Base-by-base conservation (phyloP, 495 filamentous ascomycete species). In the Platismatia glauca region DNA sequence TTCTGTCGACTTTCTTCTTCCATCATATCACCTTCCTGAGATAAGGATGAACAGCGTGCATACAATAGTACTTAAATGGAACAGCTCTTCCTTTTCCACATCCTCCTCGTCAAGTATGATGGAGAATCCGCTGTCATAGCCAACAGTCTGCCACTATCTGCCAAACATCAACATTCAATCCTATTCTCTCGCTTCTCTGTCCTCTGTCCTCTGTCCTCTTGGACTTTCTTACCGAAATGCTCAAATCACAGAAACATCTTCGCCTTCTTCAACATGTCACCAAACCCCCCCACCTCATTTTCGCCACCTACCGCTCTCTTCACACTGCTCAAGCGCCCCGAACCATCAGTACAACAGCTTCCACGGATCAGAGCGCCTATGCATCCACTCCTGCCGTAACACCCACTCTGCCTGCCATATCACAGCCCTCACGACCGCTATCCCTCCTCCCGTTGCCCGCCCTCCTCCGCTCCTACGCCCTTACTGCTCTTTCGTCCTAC, bases 401-500 rank as follows among this genome's bases (percentile, higher is more conserved):
- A n/a, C 22, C 41, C 18, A 31, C 34, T 46, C n/a, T 43, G 43
- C 39, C 55, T 24, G 22, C 22, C 34, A 57, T 33, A 35, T 39
- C 39, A 24, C 37, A 37, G 53, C 52, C 43, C 18, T 50, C 46
- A 22, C 66, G 84, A 7, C 84, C 88, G 6, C 74, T 96, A 34
- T 82, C 87, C 4, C 79, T 88, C 52, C 80, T 97, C 39, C 89
- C 93, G 4, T 75, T 90, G 0, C 81, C 81, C 20, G 84, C 79
- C 29, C 79, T 97, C 55, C 73, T 96, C 50, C 88, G 93, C 33
- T 91, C 90, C 12, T 78, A 92, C 63, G 77, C 89, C 61, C 88
- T 91, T 18, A 87, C 89, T 18, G 84, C 84, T 27, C 79, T 96
- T 60, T 96, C 92, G 0, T 90, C 89, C 12, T 93, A 89, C 1